These are phyloP conservation scores for Mycena alexandri DNA, from an alignment of 768 basidiomycete genomes.

Conservation along the genomic window DNA sequence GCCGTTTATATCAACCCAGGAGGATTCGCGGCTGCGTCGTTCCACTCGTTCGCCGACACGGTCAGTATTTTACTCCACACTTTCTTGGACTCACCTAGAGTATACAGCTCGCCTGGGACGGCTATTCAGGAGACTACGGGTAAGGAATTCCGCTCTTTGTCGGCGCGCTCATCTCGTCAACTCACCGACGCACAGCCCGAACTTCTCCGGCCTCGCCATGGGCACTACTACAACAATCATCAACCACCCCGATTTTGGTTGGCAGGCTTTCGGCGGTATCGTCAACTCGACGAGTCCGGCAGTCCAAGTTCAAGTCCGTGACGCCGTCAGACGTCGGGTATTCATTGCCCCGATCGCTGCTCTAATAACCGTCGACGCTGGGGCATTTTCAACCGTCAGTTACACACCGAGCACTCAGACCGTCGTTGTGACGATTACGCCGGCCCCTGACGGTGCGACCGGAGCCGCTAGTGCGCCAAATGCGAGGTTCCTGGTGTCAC, in stretches of 20 bases:
- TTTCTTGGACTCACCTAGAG: too few species aligned
- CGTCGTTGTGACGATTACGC: constrained; percentile 56
- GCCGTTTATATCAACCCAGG: constrained; percentile 59
- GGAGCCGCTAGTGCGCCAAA: constrained; percentile 60
- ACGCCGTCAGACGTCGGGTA: constrained; percentile 63
- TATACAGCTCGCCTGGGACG: constrained; percentile 63
- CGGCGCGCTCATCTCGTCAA: background rate
- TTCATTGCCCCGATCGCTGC: constrained; percentile 65
- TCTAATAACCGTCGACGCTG: constrained; percentile 62
- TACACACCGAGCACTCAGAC: constrained; percentile 54
- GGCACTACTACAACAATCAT: constrained; percentile 62
- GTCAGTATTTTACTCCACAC: constrained; percentile 3
- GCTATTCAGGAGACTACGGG: constrained; percentile 70
- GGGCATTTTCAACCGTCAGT: constrained; percentile 60
- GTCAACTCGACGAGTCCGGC: constrained; percentile 56
- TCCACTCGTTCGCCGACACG: constrained; percentile 71
- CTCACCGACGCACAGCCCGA: constrained; percentile 47
- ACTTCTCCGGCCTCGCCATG: constrained; percentile 68
- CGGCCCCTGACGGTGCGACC: constrained; percentile 53
- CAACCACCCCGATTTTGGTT: constrained; percentile 69
- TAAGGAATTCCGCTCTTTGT: background rate
- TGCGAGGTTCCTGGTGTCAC: constrained; percentile 59
- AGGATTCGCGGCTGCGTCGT: constrained; percentile 71
- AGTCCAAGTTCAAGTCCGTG: constrained; percentile 58
- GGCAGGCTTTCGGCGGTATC: constrained; percentile 70